Conservation (phyloP, 73 alveolate species). For the Paramecium primaurelia region DNA sequence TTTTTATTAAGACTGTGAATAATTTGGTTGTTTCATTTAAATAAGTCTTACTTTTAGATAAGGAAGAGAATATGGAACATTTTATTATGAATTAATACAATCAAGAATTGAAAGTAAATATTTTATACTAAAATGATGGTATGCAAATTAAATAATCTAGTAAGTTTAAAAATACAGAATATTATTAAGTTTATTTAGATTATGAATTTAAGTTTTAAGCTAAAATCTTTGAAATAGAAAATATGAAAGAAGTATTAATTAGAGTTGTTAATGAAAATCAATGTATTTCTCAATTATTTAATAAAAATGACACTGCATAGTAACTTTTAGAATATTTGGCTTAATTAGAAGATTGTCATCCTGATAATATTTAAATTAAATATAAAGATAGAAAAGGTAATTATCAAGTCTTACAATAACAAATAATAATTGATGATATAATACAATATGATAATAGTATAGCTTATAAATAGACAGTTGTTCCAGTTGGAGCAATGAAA, state of each 20-base stretch:
- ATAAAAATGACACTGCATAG: not conserved
- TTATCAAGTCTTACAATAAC: not conserved
- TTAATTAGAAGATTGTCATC: not conserved
- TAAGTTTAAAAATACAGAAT: not conserved
- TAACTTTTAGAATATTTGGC: not conserved
- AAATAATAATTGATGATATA: not conserved
- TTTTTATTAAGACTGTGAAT: not conserved
- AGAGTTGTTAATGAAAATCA: not conserved
- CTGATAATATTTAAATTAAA: not conserved
- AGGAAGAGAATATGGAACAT: not conserved
- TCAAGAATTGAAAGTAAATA: not conserved
- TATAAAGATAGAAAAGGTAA: slow-evolving; percentile 25
- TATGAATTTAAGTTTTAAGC: not conserved
- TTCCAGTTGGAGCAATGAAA: slow-evolving; percentile 28
- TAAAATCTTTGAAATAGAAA: not conserved
- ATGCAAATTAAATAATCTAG: not conserved
- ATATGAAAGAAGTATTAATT: not conserved
- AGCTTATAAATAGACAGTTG: slow-evolving; percentile 3
- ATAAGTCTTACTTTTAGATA: not conserved
- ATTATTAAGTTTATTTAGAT: not conserved
- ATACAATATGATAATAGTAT: not conserved
- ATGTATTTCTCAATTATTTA: not conserved
- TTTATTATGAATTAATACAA: not conserved
- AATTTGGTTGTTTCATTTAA: not conserved
- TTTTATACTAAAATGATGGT: not conserved